Conservation (phyloP, 1,139 yeast genomes). For the Scheffersomyces parashehatae region DNA sequence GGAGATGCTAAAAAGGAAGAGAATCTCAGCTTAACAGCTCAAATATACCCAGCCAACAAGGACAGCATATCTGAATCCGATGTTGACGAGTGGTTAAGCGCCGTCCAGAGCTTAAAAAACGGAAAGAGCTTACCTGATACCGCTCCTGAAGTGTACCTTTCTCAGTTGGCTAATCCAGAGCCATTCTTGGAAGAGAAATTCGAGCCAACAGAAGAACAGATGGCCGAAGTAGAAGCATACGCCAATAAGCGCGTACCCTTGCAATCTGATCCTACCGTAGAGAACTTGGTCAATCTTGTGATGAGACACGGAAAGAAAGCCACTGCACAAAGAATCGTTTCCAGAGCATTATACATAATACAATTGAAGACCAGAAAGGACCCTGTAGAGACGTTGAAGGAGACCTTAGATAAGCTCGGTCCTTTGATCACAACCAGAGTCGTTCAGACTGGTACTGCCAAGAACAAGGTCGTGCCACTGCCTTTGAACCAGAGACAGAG, state of each 20-base stretch:
- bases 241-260: constrained; percentile 60
- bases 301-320: constrained; percentile 94
- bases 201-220: constrained; percentile 62
- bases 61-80: constrained; percentile 50
- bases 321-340: constrained; percentile 70
- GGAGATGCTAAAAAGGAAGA: constrained; percentile 1
- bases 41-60: constrained; percentile 42
- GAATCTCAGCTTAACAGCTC: constrained; percentile 29
- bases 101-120: constrained; percentile 57
- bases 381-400: constrained; percentile 75
- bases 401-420: constrained; percentile 77
- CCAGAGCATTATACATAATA: constrained; percentile 79
- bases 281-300: constrained; percentile 78
- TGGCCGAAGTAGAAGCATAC: constrained; percentile 51
- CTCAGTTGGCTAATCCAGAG: constrained; percentile 37
- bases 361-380: constrained; percentile 69
- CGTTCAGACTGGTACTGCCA: constrained; percentile 83
- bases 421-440: constrained; percentile 83
- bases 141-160: constrained; percentile 47
- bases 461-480: constrained; percentile 75
- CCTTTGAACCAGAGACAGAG: constrained; percentile 85
- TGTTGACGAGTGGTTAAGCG: constrained; percentile 66
- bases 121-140: constrained; percentile 34
- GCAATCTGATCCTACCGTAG: constrained; percentile 66
- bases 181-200: constrained; percentile 40